Evolutionary conservation across 2,329 filamentous ascomycete species (phyloP).

Genomic region (Byssoonygena ceratinophila): DNA sequence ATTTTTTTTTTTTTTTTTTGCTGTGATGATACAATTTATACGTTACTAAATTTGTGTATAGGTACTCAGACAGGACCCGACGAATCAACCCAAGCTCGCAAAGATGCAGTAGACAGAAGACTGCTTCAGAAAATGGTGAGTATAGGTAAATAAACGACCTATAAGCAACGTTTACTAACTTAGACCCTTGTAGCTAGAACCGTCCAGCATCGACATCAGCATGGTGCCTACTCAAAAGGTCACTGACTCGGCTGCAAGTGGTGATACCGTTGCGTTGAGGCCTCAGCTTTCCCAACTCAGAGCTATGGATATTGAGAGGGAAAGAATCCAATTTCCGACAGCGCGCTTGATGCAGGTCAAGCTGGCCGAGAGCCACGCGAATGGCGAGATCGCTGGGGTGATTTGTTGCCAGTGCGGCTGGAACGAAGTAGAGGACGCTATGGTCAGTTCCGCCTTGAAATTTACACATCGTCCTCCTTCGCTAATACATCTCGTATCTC

Average conservation of each 20-base stretch:
- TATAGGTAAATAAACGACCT: conserved; percentile 11
- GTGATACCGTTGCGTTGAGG: conserved; percentile 10
- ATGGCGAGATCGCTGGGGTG: background rate
- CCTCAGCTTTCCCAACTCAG: conserved; percentile 18
- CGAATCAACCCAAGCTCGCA: conserved; percentile 21
- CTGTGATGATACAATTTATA: background rate
- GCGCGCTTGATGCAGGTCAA: background rate
- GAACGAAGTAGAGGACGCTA: conserved; percentile 30
- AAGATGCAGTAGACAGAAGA: conserved; percentile 22
- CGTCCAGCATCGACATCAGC: conserved; percentile 20
- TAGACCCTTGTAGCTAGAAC: conserved; percentile 18
- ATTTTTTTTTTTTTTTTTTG: background rate
- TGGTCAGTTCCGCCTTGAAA: conserved; percentile 27
- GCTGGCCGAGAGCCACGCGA: background rate
- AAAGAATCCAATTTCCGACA: background rate
- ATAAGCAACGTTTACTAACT: conserved; percentile 4
- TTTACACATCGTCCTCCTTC: background rate
- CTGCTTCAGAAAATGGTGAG: conserved; percentile 27
- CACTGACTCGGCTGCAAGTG: conserved; percentile 1
- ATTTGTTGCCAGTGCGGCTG: conserved; percentile 36
- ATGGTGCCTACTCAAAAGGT: conserved; percentile 24
- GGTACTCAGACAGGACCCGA: conserved; percentile 6
- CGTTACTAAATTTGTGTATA: background rate
- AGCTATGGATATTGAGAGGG: conserved; percentile 16
- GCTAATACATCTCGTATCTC: background rate